phyloP scores from a whole-genome alignment of 2,329 filamentous ascomycete genomes.

The Fusarium concolor region DNA sequence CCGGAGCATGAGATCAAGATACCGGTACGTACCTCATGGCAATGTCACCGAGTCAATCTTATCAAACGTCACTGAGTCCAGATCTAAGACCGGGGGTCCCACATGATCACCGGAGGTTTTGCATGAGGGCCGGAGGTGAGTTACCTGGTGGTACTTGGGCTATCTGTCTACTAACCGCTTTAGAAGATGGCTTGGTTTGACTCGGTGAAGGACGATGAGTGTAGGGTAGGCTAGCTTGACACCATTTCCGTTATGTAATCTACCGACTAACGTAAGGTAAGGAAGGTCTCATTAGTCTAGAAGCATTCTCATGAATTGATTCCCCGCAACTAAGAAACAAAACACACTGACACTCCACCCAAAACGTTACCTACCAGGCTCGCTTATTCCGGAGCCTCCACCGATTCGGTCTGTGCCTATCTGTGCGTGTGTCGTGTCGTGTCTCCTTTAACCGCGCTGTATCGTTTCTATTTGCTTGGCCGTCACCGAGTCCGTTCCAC shows the following conservation, averaged over 20 bases:
- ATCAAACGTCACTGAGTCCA: slow-evolving; percentile 39
- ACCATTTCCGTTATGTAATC: background rate
- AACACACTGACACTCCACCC: slow-evolving; percentile 26
- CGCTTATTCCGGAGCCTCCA: slow-evolving; percentile 39
- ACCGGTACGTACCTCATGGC: slow-evolving; percentile 19
- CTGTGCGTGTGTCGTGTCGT: background rate
- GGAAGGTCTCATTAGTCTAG: slow-evolving; percentile 14
- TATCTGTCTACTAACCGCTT: background rate
- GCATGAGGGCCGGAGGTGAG: slow-evolving; percentile 24
- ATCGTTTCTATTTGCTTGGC: too few species aligned
- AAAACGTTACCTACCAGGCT: background rate
- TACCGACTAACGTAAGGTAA: background rate
- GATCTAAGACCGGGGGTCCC: slow-evolving; percentile 19
- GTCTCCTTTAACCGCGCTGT: slow-evolving; percentile 21
- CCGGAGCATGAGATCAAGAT: slow-evolving; percentile 22
- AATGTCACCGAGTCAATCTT: slow-evolving; percentile 38
- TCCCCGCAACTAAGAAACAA: slow-evolving; percentile 37
- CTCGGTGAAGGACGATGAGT: slow-evolving; percentile 9
- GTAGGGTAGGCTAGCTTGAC: slow-evolving; percentile 21
- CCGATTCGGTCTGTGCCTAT: slow-evolving; percentile 22
- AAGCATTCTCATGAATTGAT: slow-evolving; percentile 10
- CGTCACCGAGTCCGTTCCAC: slow-evolving; percentile 5
- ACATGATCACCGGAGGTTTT: slow-evolving; percentile 19
- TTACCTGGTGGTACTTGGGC: slow-evolving; percentile 29
- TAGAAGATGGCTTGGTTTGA: slow-evolving; percentile 5